Evolutionary conservation across 306 rosid genomes (phyloP), one percentile per base, ranked within the genome.

Genomic region (Sesbania bispinosa): DNA sequence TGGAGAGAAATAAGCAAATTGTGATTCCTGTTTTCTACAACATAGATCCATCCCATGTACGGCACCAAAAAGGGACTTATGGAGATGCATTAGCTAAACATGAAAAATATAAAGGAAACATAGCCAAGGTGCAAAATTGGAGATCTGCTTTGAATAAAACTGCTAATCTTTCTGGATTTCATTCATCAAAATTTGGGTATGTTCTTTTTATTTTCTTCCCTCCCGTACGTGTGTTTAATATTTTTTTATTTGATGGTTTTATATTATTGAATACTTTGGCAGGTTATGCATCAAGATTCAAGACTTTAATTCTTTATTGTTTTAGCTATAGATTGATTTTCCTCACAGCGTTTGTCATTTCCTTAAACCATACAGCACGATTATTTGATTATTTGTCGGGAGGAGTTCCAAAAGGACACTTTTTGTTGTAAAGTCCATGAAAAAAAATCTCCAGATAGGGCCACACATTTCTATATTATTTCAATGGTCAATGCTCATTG

Each of bases 11-110:
- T 15, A 38, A 62, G 36, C 71, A 62, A 19, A 10, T 39, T 69
- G 71, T 62, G 23, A 38, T 69, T 14, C 77, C 77, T 72, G 69
- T 72, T 72, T 72, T 72, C 27, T 72, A 72, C 8, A 46, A 60
- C 20, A 50, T 60, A 0, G 58, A 59, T 46, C 77, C 77, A 45
- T 19, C 60, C 0, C 9, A 72, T 62, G 77, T 72, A 10, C 21
- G 77, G 27, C 69, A 72, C 36, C 77, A 59, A 21, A 67, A 30
- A 50, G 61, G 61, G 13, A 0, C 23, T 67, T 67, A 48, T 19
- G 61, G 47, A 10, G 73, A 67, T 67, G 27, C 73, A 11, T 67
- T 67, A 0, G 61, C 7, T 32, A 13, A 11, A 6, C 61, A 67
- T 48, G 73, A 67, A 20, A 50, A 30, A 20, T 6, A 1, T 30